Base-by-base conservation (phyloP, 2,329 filamentous ascomycete species). In the Dothideomycetes sp. region DNA sequence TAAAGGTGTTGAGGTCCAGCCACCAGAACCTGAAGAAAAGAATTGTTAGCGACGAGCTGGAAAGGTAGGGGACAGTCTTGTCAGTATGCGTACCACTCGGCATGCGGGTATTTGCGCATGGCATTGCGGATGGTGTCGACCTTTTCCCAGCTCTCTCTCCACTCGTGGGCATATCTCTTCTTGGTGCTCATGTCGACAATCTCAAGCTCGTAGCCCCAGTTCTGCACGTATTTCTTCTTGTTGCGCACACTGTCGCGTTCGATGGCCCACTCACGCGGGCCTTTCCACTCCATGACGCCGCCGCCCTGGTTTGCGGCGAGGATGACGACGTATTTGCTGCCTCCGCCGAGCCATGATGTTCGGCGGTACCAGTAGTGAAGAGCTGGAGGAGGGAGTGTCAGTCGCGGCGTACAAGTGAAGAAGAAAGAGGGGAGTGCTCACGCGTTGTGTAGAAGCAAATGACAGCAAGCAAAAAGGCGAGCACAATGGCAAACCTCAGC, bases 141-240 rank as follows among this genome's bases (percentile, higher is more conserved):
- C 69, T 96, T 98, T 64, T 98, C 91, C 91, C 91, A 98, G 60
- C 89, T 93, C 64, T 98, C 91, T 54, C 91, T 77, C 91, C 91
- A 98, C 64, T 98, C 91, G 64, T 98, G 91, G 19, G 91, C 89
- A 59, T 98, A 98, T 49, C 88, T 79, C 66, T 95, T 96, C 73
- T 95, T 94, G 39, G 88, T 94, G 66, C 87, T 89, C 88, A 98
- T 94, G 60, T 98, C 93, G 49, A 94, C 86, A 56, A 96, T 82
- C 60, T 98, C 91, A 43, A 98, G 68, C 46, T 95, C 83, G 59
- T 98, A 96, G 11, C 91, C 91, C 88, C 91, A 96, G 58, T 73
- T 74, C 24, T 76, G 72, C 2, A 79, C 81, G 56, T 98, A 98
- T 54, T 81, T 83, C 57, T 82, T 81, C 70, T 98, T 98, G 65